These are phyloP conservation scores for Apiospora rasikravindrae DNA, from an alignment of 2,329 filamentous ascomycete species.

Conservation along the genomic window DNA sequence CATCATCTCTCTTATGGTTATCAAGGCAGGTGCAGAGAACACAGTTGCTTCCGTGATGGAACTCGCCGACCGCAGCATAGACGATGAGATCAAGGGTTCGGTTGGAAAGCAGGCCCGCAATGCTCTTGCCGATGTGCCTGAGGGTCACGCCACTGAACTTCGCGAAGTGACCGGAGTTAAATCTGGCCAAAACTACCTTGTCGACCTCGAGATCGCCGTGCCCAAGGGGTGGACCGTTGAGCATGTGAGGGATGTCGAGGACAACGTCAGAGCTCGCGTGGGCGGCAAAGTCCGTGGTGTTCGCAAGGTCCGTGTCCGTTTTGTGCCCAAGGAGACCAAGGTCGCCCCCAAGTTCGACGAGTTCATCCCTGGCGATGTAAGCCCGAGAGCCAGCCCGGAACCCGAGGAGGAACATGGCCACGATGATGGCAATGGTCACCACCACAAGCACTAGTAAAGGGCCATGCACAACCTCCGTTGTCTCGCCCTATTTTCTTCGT, in stretches of 20 bases:
- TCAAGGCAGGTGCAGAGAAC: conserved; percentile 88
- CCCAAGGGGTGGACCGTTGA: conserved; percentile 78
- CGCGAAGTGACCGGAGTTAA: conserved; percentile 88
- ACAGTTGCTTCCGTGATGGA: conserved; percentile 83
- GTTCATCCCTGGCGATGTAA: conserved; percentile 72
- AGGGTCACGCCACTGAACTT: conserved; percentile 68
- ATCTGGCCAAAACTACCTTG: conserved; percentile 93
- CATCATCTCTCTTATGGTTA: conserved; percentile 90
- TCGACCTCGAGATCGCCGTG: conserved; percentile 86
- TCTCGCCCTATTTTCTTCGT: conserved; percentile 7
- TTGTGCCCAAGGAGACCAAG: conserved; percentile 71
- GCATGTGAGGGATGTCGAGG: conserved; percentile 73
- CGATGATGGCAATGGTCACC: conserved; percentile 43
- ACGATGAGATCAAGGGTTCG: conserved; percentile 78
- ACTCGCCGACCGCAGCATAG: conserved; percentile 87
- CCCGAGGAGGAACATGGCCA: conserved; percentile 58
- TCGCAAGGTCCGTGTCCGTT: conserved; percentile 81
- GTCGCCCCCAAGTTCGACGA: conserved; percentile 73
- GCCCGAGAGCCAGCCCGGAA: conserved; percentile 62
- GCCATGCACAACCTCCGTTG: not conserved
- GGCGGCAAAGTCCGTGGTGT: conserved; percentile 83
- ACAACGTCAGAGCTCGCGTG: conserved; percentile 72
- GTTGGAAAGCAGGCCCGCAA: conserved; percentile 70
- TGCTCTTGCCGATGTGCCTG: conserved; percentile 59
- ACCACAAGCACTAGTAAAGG: conserved; percentile 27